Conservation (phyloP, 2,329 filamentous ascomycete genomes). For the Lasiodiplodia sp. region DNA sequence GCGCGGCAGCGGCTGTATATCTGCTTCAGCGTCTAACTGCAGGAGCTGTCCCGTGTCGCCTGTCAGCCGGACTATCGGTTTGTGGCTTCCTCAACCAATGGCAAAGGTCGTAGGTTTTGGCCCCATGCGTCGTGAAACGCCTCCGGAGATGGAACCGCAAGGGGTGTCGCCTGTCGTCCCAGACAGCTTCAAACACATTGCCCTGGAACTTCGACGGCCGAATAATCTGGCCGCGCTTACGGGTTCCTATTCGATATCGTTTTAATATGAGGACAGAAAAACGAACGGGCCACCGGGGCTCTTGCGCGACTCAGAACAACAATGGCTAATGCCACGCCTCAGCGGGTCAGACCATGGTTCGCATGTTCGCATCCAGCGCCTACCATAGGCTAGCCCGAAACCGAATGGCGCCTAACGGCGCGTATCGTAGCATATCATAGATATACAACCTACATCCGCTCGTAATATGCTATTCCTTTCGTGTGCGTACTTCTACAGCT, state of each 20-base stretch:
- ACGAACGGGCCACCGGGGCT: background rate
- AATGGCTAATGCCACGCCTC: background rate
- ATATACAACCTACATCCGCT: too few species aligned
- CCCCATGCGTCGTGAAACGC: conserved; percentile 13
- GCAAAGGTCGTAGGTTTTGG: background rate
- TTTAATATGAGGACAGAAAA: too few species aligned
- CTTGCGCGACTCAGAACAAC: background rate
- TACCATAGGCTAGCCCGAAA: too few species aligned
- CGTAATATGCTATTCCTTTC: too few species aligned
- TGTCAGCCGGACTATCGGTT: conserved; percentile 22
- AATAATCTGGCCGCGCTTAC: background rate
- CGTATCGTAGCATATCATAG: too few species aligned
- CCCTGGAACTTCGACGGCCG: background rate
- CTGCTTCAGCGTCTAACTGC: background rate
- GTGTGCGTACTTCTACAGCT: too few species aligned
- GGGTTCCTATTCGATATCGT: too few species aligned
- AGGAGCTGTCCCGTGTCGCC: conserved; percentile 4
- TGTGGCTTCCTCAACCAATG: background rate
- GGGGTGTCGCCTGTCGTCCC: background rate
- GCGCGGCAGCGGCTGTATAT: background rate
- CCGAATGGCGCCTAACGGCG: too few species aligned
- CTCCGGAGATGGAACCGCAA: background rate
- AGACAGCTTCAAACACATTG: background rate
- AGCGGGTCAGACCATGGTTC: too few species aligned
- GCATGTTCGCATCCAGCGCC: too few species aligned